Conservation (phyloP, 192 early-diverging fungal genomes). For the Backusella psychrophila region DNA sequence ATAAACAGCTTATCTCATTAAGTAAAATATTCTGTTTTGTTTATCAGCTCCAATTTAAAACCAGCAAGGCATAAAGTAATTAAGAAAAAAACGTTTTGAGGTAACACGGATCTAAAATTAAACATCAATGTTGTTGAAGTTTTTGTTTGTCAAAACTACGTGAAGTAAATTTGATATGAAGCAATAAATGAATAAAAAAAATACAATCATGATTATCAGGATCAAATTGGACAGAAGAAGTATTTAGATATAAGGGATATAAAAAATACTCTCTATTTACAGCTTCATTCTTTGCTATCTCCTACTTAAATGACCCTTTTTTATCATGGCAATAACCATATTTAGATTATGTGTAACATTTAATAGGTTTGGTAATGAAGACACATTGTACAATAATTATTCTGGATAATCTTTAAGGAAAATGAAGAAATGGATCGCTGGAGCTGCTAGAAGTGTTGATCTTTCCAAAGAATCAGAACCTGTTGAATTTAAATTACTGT, state of each 20-base stretch:
- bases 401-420: slow-evolving; percentile 8
- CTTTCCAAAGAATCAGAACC: neutral
- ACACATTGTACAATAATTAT: slow-evolving; percentile 1
- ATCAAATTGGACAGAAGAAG: neutral
- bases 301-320: neutral
- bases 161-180: neutral
- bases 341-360: neutral
- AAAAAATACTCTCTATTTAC: neutral
- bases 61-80: neutral
- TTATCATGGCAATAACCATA: neutral
- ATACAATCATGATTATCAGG: neutral
- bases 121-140: neutral
- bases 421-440: neutral
- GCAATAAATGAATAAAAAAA: neutral
- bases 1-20: neutral
- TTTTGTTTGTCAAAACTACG: neutral
- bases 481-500: neutral
- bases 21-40: neutral
- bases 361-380: neutral
- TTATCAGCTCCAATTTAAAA: neutral
- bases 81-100: slow-evolving; percentile 1
- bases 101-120: neutral
- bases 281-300: neutral
- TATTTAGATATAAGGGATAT: neutral
- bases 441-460: neutral